Evolutionary conservation across 768 basidiomycete species (phyloP), one percentile per base, ranked within the genome.

Genomic region (Suillus plorans): DNA sequence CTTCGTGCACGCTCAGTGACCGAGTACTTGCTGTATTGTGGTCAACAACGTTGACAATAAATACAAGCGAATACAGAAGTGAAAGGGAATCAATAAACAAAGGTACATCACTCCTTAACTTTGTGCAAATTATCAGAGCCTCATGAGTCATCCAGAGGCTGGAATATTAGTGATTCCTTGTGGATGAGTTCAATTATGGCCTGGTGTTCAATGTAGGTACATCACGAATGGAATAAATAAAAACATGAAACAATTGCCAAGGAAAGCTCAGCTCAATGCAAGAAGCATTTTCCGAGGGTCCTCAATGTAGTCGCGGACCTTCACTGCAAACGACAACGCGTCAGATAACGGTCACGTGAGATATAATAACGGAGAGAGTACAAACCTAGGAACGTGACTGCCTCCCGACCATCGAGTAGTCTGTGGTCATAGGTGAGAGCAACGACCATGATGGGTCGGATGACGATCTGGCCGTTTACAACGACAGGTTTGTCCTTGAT

Each of bases 341-440:
- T 72, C 44, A 69, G 64, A 55, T 55, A 28, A 55, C 28, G 58
- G 12, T 20, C 45, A 61, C 22, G 41, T 37, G 31, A 44, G 45
- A 5, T 20, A 55, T 12, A 47, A 44, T 28, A 18, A 59, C 42
- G 34, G 5, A n/a, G 42, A 58, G 28, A 34, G 57, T 44, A 82
- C 92, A 69, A 69, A 95, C 94, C 95, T 69, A 99, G 89, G 95
- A 99, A 98, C 47, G 95, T 97, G 62, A 95, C 92, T 39, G 92
- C 97, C 78, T 99, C 97, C 69, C 97, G 84, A 42, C 97, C 97
- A 74, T 99, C 97, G 70, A 99, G 84, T 72, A 99, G 78, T 67
- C 97, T 86, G 80, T 99, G 96, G 78, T 99, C 96, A 75, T 98
- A 99, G 1, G 95, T 97, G 66, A 95, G 84, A 7, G 92, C 93